Base-by-base conservation (phyloP, 495 filamentous ascomycete genomes). In the Podospora appendiculata region DNA sequence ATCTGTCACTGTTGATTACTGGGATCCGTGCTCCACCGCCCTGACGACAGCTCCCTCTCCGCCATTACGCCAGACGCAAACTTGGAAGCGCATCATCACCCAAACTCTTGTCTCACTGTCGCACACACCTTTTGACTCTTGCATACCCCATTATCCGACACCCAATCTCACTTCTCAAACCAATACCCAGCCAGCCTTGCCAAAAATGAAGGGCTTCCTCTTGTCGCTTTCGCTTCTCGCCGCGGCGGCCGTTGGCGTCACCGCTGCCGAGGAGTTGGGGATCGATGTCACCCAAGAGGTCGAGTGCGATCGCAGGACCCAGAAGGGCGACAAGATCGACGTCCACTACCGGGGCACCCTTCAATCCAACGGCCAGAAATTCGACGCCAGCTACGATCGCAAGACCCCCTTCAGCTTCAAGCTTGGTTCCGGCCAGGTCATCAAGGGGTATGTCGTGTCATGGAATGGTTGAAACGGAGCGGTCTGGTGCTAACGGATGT, bases 331-430 rank as follows among this genome's bases (percentile, higher is more conserved):
- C 70, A 81, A 67, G 44, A 85, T 97, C 58, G 70, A 74, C 36
- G 89, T 96, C 53, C 87, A 97, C 74, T 97, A 97, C 73, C 77
- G 80, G 35, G 92, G 92, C 52, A 93, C 85, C 0, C 78, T 96
- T 19, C 75, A 76, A 54, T 69, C 70, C 58, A 75, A 70, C 53
- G 72, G 72, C 55, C 17, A 74, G 55, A 67, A 80, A 56, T 85
- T 85, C 56, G 83, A 86, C 65, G 73, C 79, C 54, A 81, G 73
- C 61, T 95, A 92, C 69, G 79, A 89, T 58, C 83, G 90, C 47
- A 79, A 81, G 32, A 56, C 69, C 46, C 92, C 92, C 0, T 83
- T 97, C 65, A 76, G 52, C 55, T 96, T 97, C 70, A 80, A 69
- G 53, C 71, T 97, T 12, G 92, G 92, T 11, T 72, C 71, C 34